Base-by-base conservation (phyloP, 495 filamentous ascomycete species). In the Penicillium mononematosum region DNA sequence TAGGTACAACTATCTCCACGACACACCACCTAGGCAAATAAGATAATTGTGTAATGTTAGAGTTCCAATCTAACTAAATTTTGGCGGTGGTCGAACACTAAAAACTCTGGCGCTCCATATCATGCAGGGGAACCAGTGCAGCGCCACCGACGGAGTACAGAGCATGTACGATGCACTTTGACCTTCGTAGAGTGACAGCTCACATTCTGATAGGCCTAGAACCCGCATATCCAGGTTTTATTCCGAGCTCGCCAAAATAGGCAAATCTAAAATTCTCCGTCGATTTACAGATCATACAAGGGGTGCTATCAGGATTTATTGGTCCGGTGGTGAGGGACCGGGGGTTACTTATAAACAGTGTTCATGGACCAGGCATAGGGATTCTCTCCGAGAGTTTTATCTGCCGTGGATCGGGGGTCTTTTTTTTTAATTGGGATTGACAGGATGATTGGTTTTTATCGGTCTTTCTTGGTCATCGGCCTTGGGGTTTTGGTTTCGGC, bases 391-490 rank as follows among this genome's bases (percentile, higher is more conserved):
- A 51, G 5, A 36, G 31, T 20, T 42, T 22, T 11, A 39, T 20
- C 47, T 2, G 29, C 22, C 25, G 49, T 8, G 19, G 22, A 46
- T 54, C 16, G 19, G 3, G 17, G 11, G 22, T 4, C 22, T 5
- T 46, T 36, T 5, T 46, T 36, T 22, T 45, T 16, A 9, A 19
- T 32, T 54, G n/a, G 17, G 32, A 39, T 31, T 25, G 32, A 55
- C n/a, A 47, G 5, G 24, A 55, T 55, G 53, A 32, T 55, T 36
- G 43, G 22, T 32, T 43, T 56, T 47, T 56, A 34, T 25, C 43
- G 10, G 44, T 36, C 34, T 45, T 46, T 20, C 43, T 55, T 55
- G 31, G 14, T 42, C 25, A 12, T 55, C 41, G 44, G 9, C 11
- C 9, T 53, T 24, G 50, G 53, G 20, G 2, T 41, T 3, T 46